Base-by-base conservation (phyloP, 495 filamentous ascomycete genomes). In the Penicillium antarcticum region DNA sequence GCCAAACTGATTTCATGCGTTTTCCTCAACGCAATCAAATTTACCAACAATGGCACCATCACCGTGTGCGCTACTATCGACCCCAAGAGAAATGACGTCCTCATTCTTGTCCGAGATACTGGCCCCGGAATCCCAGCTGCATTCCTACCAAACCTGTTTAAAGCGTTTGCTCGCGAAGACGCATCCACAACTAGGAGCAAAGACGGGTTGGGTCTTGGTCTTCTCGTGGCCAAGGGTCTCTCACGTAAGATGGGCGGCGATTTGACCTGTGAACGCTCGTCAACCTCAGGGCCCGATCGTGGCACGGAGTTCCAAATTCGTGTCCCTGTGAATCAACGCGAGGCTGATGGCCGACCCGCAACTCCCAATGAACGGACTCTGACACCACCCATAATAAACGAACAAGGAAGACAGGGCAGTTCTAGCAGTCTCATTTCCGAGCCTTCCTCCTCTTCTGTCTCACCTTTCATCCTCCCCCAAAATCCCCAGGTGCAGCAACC, bases 11-110 rank as follows among this genome's bases (percentile, higher is more conserved):
- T 89, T 2, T 88, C 86, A 8, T 87, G 86, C 50, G 79, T 91
- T 13, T 81, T 89, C 48, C 70, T 88, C 24, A 92, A 91, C 63
- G 88, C 88, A 4, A 78, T 91, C 47, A 92, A 92, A 62, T 92
- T 91, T 57, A 90, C 88, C 0, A 83, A 87, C 51, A 75, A 73
- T 45, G 88, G 88, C 17, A 74, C 67, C n/a, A 86, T 91, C 43
- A 76, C 70, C 1, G 63, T 91, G 4, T 76, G 61, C 31, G 83
- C 81, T 7, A 76, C 70, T 16, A 64, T 83, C 31, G 77, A 74
- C 44, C 48, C 67, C 44, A 76, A 73, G 48, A 65, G 56, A 51
- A 75, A 80, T 51, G 79, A 82, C 65, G 71, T 88, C 44, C 63
- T 80, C 34, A 80, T 89, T 60, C 79, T 65, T 36, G 76, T 92